These are phyloP conservation scores for Tylopilus sp. DNA, from an alignment of 1,284 basidiomycete genomes.

Conservation along the genomic window DNA sequence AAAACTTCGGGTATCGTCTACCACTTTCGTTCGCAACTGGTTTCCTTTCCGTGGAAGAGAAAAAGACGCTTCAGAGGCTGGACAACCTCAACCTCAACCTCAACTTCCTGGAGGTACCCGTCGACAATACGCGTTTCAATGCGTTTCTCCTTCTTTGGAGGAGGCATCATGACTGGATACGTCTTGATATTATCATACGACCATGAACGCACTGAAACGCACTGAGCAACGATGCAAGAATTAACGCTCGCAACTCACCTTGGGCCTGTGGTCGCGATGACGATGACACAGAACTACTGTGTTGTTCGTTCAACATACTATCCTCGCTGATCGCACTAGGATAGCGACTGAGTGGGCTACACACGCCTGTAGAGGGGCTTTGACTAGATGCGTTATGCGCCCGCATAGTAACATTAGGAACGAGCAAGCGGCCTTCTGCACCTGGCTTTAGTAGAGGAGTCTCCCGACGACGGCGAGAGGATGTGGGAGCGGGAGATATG, in stretches of 20 bases:
- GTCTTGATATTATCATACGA: slow-evolving; percentile 66
- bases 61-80: slow-evolving; percentile 47
- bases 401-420: slow-evolving; percentile 59
- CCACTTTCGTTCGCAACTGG: slow-evolving; percentile 27
- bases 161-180: slow-evolving; percentile 59
- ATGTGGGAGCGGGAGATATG: slow-evolving; percentile 30
- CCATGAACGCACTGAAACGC: slow-evolving; percentile 52
- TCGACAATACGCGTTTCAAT: slow-evolving; percentile 46
- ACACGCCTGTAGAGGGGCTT: slow-evolving; percentile 33
- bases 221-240: not conserved
- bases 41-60: slow-evolving; percentile 41
- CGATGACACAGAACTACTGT: slow-evolving; percentile 11
- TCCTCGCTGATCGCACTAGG: slow-evolving; percentile 35
- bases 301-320: slow-evolving; percentile 29
- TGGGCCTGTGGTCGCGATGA: slow-evolving; percentile 30
- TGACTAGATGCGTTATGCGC: slow-evolving; percentile 41
- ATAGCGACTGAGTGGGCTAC: slow-evolving; percentile 31
- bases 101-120: slow-evolving; percentile 49
- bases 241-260: slow-evolving; percentile 25
- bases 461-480: slow-evolving; percentile 42
- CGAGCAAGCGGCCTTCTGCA: slow-evolving; percentile 62
- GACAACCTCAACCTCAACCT: slow-evolving; percentile 48
- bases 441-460: slow-evolving; percentile 51
- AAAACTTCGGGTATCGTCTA: slow-evolving; percentile 19
- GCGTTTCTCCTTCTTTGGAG: slow-evolving; percentile 51